A percentile compares a stretch with the other conserved stretches of the same genome.
Conservation (phyloP, 2,329 filamentous ascomycete species). For the Tolypocladium amazonense region DNA sequence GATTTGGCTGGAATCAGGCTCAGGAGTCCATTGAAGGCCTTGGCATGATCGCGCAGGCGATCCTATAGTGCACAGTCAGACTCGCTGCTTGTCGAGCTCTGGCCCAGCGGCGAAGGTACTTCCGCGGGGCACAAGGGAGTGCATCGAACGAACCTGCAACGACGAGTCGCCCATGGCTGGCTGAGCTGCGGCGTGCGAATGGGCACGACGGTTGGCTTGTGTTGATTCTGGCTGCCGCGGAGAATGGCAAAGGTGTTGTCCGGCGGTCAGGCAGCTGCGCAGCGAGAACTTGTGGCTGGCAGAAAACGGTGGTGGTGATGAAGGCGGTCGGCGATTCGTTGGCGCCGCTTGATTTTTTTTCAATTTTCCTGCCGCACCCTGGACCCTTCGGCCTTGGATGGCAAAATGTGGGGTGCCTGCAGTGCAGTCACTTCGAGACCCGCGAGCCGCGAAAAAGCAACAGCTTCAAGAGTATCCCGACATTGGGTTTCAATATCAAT, state of each 20-base stretch:
- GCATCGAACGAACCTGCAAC: conserved; percentile 31
- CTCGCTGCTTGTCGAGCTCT: not conserved
- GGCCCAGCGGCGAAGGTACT: not conserved
- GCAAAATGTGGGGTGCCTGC: not conserved
- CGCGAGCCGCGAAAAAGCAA: not conserved
- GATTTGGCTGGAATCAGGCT: conserved; percentile 83
- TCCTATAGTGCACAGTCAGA: conserved; percentile 27
- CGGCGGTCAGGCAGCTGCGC: not conserved
- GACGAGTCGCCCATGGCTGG: conserved; percentile 30
- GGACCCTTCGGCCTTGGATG: not conserved
- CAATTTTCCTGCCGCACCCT: conserved; percentile 3
- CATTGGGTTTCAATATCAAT: not conserved
- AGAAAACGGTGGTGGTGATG: not conserved
- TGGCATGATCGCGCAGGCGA: conserved; percentile 47
- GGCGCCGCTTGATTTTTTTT: conserved; percentile 7
- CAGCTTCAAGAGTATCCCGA: not conserved
- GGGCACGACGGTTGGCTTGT: not conserved
- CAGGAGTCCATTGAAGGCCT: conserved; percentile 78
- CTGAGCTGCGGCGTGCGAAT: not conserved
- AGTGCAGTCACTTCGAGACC: not conserved
- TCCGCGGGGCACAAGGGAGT: conserved; percentile 15
- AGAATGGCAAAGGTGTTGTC: not conserved
- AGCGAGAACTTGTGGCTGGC: not conserved
- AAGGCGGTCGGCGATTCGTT: conserved; percentile 8
- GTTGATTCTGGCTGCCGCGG: not conserved